phyloP scores from a whole-genome alignment of 352 stramenopile species.

The Thalassiosira livingstoniorum region DNA sequence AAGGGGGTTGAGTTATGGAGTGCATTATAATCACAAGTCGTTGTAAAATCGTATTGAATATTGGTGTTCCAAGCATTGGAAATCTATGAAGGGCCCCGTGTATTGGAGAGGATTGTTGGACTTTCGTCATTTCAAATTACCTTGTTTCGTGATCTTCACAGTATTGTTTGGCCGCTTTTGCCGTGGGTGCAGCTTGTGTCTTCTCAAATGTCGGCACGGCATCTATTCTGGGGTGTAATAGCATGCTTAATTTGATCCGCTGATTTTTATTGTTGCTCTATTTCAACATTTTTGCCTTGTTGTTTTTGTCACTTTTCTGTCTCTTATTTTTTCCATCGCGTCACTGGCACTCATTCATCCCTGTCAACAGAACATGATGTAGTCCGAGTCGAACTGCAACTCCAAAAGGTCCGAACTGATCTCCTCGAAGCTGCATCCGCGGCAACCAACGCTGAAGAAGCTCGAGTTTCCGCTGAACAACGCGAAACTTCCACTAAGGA shows the following conservation, averaged over 20 bases:
- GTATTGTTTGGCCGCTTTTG: too few relatives aligned
- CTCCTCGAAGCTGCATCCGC: constrained; percentile 52
- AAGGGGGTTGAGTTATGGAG: too few relatives aligned
- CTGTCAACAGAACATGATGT: constrained; percentile 52
- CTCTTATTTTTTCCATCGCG: neutral
- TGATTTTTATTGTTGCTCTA: neutral
- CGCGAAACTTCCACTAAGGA: constrained; percentile 23
- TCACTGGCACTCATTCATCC: neutral
- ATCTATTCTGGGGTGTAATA: neutral
- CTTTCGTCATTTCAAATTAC: too few relatives aligned
- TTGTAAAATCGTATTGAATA: too few relatives aligned
- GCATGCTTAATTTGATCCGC: neutral
- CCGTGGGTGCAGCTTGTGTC: too few relatives aligned
- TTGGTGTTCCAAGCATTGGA: too few relatives aligned
- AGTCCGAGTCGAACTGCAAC: constrained; percentile 49
- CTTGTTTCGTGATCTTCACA: too few relatives aligned
- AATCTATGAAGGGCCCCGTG: too few relatives aligned
- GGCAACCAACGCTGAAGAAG: constrained; percentile 48
- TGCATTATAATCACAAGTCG: too few relatives aligned
- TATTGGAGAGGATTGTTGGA: too few relatives aligned
- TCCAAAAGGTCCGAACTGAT: constrained; percentile 58
- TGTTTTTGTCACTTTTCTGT: too few relatives aligned
- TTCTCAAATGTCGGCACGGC: too few relatives aligned
- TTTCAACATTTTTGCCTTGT: neutral
- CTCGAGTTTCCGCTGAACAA: constrained; percentile 42